These are phyloP conservation scores for Rhododendron mucronatum DNA, from an alignment of 148 eudicot genomes.

Conservation along the genomic window DNA sequence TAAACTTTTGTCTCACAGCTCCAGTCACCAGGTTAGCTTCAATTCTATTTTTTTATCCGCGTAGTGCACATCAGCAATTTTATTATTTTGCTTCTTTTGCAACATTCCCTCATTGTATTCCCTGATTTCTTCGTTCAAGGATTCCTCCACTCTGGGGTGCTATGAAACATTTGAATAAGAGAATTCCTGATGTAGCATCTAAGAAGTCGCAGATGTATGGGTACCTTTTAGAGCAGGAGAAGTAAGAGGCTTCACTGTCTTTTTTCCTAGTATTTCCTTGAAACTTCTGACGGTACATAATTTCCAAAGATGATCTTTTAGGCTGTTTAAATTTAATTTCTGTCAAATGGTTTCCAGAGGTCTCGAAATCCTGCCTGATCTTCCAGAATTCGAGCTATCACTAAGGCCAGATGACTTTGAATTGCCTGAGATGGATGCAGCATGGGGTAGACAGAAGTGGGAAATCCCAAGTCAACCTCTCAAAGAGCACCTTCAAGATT, in stretches of 20 bases:
- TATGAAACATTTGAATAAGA: slow-evolving; percentile 68
- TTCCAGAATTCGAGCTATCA: slow-evolving; percentile 87
- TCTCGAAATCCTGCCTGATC: slow-evolving; percentile 61
- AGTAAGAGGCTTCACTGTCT: slow-evolving; percentile 39
- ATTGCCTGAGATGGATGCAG: slow-evolving; percentile 52
- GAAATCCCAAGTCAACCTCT: slow-evolving; percentile 51
- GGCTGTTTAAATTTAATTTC: background rate
- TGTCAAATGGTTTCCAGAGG: slow-evolving; percentile 39
- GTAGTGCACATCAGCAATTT: background rate
- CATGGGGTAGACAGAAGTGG: slow-evolving; percentile 60
- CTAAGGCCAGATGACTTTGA: slow-evolving; percentile 81
- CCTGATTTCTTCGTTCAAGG: slow-evolving; percentile 30
- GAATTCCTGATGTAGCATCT: slow-evolving; percentile 72
- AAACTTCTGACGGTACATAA: background rate
- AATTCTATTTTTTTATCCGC: background rate
- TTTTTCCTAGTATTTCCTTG: background rate
- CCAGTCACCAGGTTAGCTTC: slow-evolving; percentile 70
- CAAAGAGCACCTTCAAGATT: slow-evolving; percentile 54
- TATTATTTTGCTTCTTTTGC: background rate
- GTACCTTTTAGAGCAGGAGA: slow-evolving; percentile 69
- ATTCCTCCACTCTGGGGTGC: slow-evolving; percentile 81
- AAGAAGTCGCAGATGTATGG: slow-evolving; percentile 75
- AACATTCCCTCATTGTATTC: background rate
- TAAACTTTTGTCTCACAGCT: slow-evolving; percentile 68
- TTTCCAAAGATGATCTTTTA: background rate